phyloP scores from a whole-genome alignment of 208 protist genomes.

The Wallacemonas sp. region DNA sequence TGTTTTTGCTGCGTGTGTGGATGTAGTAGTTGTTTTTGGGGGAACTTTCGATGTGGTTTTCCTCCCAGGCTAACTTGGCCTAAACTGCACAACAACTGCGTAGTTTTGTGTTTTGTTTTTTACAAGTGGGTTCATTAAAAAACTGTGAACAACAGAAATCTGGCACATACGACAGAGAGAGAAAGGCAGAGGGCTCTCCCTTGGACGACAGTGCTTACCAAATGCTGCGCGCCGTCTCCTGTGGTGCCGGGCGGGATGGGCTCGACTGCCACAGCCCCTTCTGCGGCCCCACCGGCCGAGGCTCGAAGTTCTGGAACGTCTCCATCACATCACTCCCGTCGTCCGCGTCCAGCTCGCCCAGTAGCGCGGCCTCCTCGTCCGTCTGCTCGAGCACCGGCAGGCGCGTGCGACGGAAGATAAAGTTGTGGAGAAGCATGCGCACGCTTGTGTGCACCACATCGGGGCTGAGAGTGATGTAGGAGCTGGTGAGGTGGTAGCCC shows the following conservation, averaged over 20 bases:
- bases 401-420: slow-evolving; percentile 74
- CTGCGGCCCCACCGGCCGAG: slow-evolving; percentile 59
- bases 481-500: slow-evolving; percentile 76
- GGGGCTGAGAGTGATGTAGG: slow-evolving; percentile 83
- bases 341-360: slow-evolving; percentile 22
- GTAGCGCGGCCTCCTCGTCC: slow-evolving; percentile 50
- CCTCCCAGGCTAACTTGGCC: too few relatives aligned
- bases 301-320: slow-evolving; percentile 70
- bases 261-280: slow-evolving; percentile 34
- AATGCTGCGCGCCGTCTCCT: slow-evolving; percentile 28
- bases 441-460: slow-evolving; percentile 88
- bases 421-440: slow-evolving; percentile 86
- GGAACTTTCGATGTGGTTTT: too few relatives aligned
- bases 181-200: too few relatives aligned
- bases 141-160: slow-evolving; percentile 5
- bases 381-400: slow-evolving; percentile 49
- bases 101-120: neutral
- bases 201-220: too few relatives aligned
- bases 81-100: neutral
- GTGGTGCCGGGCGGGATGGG: slow-evolving; percentile 33
- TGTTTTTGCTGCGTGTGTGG: too few relatives aligned
- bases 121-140: too few relatives aligned
- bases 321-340: slow-evolving; percentile 55
- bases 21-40: too few relatives aligned
- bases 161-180: too few relatives aligned